Evolutionary conservation across 768 basidiomycete genomes (phyloP), one percentile per base, ranked within the genome.

Genomic region (Boletales sp.): DNA sequence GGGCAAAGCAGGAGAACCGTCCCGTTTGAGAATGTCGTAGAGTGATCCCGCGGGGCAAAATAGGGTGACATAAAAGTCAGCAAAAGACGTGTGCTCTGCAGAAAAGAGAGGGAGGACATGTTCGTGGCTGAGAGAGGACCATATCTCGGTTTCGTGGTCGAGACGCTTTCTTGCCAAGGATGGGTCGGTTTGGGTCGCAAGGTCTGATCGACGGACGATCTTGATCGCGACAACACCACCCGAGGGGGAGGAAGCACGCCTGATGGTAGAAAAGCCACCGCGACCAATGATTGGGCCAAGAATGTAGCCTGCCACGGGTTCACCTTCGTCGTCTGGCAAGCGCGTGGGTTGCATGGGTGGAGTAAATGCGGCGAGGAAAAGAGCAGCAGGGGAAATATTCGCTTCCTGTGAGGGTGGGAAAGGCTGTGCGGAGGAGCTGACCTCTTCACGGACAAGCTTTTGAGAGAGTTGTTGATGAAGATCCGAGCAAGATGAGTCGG

Each of bases 41-140:
- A 97, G 78, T 4, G 87, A 88, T 8, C 92, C 91, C 15, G 87
- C 87, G 12, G 89, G 87, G 60, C 92, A 94, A 56, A 80, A 80
- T 4, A 90, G 78, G 29, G 85, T 94, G 70, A 94, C 79, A 69
- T 91, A 87, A 62, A 81, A 93, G 59, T 86, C 83, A 45, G 86
- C 82, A 51, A 80, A 79, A 38, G 75, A 53, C 0, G 81, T 79
- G 57, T 84, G 79, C 45, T 78, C 70, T 15, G 72, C 70, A 38
- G 80, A 74, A 65, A 94, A 90, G 39, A 95, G 81, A 11, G 93
- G 92, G 14, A 97, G 79, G 53, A 94, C 80, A 60, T 94, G 85
- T 62, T 92, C 89, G 64, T 94, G 93, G 45, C 78, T 81, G 57
- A 93, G 80, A 1, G 81, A 75, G 2, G 80, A 71, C 91, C 91